These are phyloP conservation scores for Microsporum audouinii DNA, from an alignment of 2,329 filamentous ascomycete genomes.

Conservation along the genomic window DNA sequence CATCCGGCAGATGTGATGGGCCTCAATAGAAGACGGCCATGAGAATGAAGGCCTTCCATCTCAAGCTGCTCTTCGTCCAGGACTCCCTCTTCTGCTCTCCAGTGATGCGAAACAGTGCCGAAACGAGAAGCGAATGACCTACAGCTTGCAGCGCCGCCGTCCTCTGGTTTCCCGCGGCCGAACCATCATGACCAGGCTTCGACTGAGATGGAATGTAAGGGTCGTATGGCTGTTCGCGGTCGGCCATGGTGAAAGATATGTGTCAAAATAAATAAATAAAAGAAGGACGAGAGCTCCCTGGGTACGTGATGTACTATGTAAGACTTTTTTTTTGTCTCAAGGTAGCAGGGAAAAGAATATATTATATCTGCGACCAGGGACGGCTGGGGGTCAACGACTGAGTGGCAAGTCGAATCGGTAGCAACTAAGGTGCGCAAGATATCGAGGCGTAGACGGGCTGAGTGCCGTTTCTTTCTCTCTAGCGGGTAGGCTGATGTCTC, in stretches of 20 bases:
- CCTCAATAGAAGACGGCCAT: neutral
- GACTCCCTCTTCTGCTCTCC: too few relatives aligned
- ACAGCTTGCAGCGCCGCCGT: constrained; percentile 73
- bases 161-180: constrained; percentile 50
- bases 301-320: neutral
- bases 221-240: constrained; percentile 61
- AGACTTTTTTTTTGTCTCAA: neutral
- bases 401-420: neutral
- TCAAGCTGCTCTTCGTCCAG: too few relatives aligned
- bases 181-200: constrained; percentile 33
- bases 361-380: neutral
- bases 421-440: neutral
- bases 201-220: constrained; percentile 71
- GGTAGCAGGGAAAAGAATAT: neutral
- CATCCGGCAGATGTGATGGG: too few relatives aligned
- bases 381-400: neutral
- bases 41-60: neutral
- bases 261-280: neutral
- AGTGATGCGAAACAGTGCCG: neutral
- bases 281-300: neutral
- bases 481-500: neutral
- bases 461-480: too few relatives aligned
- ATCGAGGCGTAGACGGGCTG: neutral
- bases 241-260: constrained; percentile 39
- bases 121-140: constrained; percentile 37